Evolutionary conservation across 2,329 filamentous ascomycete species (phyloP).

Genomic region (Dothistroma pini): DNA sequence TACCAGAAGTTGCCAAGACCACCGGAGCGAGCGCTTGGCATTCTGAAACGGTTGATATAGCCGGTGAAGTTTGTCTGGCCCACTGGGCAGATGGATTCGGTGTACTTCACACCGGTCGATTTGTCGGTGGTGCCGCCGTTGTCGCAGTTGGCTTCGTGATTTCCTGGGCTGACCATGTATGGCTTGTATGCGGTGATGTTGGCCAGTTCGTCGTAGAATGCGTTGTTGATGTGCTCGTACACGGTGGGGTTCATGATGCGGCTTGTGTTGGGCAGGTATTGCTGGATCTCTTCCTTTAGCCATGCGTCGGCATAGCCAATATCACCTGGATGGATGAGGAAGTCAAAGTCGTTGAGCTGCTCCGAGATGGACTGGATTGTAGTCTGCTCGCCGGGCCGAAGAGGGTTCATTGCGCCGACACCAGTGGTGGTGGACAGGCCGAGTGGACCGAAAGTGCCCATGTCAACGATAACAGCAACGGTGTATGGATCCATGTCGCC

Average conservation of each 20-base stretch:
- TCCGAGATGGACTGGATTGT: constrained; percentile 45
- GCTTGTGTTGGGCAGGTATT: constrained; percentile 25
- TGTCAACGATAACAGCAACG: constrained; percentile 52
- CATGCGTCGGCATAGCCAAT: constrained; percentile 60
- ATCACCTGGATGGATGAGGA: constrained; percentile 44
- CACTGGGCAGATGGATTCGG: constrained; percentile 49
- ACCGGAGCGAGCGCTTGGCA: constrained; percentile 47
- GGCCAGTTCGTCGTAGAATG: constrained; percentile 55
- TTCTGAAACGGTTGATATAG: constrained; percentile 50
- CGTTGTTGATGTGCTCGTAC: constrained; percentile 55
- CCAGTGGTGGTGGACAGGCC: constrained; percentile 40
- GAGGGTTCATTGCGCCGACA: constrained; percentile 48
- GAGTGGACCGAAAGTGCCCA: constrained; percentile 31
- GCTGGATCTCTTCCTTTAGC: constrained; percentile 45
- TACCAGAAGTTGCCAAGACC: constrained; percentile 53
- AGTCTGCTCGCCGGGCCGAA: constrained; percentile 53
- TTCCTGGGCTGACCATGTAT: constrained; percentile 51
- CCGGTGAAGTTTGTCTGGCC: constrained; percentile 51
- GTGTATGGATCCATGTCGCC: constrained; percentile 54
- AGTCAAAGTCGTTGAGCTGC: constrained; percentile 17
- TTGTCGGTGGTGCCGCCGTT: constrained; percentile 43
- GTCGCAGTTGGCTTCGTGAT: constrained; percentile 50
- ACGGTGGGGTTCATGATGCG: constrained; percentile 48
- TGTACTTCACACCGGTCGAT: constrained; percentile 37
- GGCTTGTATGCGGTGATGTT: constrained; percentile 43